Base-by-base conservation (phyloP, 129 eudicot species). In the Silybum marianum region DNA sequence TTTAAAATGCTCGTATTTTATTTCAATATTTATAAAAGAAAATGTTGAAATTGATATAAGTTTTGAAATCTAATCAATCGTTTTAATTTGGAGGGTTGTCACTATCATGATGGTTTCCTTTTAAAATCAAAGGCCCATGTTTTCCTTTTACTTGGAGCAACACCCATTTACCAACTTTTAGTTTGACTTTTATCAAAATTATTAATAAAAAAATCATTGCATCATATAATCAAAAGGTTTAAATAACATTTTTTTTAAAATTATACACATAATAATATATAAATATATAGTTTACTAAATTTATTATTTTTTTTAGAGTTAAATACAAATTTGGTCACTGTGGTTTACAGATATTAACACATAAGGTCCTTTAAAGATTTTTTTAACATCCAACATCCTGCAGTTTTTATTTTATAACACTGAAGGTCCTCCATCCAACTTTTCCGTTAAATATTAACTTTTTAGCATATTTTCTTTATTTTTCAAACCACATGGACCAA, bases 61-160 rank as follows among this genome's bases (percentile, higher is more conserved):
- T 16, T 54, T 54, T 48, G 21, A 14, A 48, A 14, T 51, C 22
- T 7, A 51, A 51, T 16, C 21, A 19, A 51, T 51, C 10, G 66
- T 58, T 18, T 58, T 58, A 19, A 26, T 51, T 70, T 70, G 83
- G 77, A 71, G 60, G 22, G 51, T 79, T 71, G 83, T 79, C 83
- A 70, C 83, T 77, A 24, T 71, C 83, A 11, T 79, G 76, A 69
- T 69, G 70, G 82, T 32, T 44, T 46, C 68, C 69, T 70, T 46
- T 34, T 46, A 11, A 18, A 69, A 69, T 71, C 76, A 69, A 46
- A 69, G 66, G 66, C 34, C 42, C 83, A 79, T 79, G 71, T 79
- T 71, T 79, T 60, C 54, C 83, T 79, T 79, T 69, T 44, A 34
- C 71, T 51, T 60, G 11, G 83, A 79, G 83, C 83, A 71, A 79